Base-by-base conservation (phyloP, 2,329 filamentous ascomycete genomes). In the Cladorrhinum sp. region DNA sequence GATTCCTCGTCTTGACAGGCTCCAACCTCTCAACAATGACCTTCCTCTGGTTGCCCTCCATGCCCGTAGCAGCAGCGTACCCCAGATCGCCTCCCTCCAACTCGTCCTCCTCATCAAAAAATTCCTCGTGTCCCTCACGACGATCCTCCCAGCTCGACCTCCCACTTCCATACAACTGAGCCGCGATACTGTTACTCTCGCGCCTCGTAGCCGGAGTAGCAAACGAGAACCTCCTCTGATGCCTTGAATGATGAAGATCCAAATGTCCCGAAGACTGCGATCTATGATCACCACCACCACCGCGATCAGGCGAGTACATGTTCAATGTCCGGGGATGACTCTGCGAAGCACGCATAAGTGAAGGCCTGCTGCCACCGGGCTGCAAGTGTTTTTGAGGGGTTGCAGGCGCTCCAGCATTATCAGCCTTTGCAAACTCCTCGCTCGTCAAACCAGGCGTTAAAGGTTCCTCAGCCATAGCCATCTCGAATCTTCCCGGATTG, bases 1-100 rank as follows among this genome's bases (percentile, higher is more conserved):
- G 95, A 72, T 96, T 96, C 73, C 89, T 90, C 72, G 88, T 91
- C 81, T 98, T 98, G 64, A 99, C 95, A 62, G 93, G 90, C 79
- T 99, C 95, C 61, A 99, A 78, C 64, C 95, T 83, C 80, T 99
- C 95, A 52, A 99, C 93, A 79, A 99, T 98, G 52, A 99, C 95
- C 76, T 95, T 96, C 69, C 93, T 85, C 73, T 90, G 87, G 70
- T 92, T 91, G 12, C 91, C 91, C 75, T 98, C 95, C 85, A 96
- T 92, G 24, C 92, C 95, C 73, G 93, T 91, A 0, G 95, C 95
- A 1, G 93, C 93, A 10, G 93, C 92, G 75, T 96, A 99, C 9
- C 95, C 95, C 25, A 99, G 78, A 75, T 99, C 95, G 0, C 95
- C 95, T 3, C 63, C 67, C 69, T 96, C 93, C 7, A 92, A 80